Conservation (phyloP, 148 eudicot species). For the Spergularia bocconei region DNA sequence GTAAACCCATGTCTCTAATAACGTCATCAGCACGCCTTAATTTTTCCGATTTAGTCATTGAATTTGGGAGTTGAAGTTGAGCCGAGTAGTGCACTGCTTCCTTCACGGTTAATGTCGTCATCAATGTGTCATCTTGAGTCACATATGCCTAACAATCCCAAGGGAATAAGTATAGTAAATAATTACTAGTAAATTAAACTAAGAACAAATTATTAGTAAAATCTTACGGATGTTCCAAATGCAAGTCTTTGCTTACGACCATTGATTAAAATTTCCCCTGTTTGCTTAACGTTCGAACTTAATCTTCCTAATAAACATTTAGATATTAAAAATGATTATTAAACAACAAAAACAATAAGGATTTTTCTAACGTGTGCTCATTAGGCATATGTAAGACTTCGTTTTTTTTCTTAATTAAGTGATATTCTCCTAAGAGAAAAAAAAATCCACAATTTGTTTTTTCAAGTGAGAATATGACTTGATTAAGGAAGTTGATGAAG, state of each 20-base stretch:
- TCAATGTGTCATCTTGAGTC: conserved; percentile 67
- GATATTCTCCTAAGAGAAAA: too few species aligned
- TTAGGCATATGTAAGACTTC: too few species aligned
- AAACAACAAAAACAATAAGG: not conserved
- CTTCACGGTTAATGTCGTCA: conserved; percentile 54
- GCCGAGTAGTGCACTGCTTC: conserved; percentile 79
- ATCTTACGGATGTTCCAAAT: conserved; percentile 47
- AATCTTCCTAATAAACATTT: conserved; percentile 34
- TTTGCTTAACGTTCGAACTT: conserved; percentile 31
- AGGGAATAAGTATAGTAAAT: not conserved
- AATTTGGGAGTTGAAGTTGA: conserved; percentile 58
- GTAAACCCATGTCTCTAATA: conserved; percentile 71
- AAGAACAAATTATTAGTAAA: too few species aligned
- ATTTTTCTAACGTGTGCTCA: too few species aligned
- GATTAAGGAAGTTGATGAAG: too few species aligned
- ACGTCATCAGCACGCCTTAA: conserved; percentile 47
- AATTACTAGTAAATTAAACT: too few species aligned
- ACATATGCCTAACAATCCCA: conserved; percentile 55
- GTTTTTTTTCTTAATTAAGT: too few species aligned
- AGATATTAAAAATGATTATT: not conserved
- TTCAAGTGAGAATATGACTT: too few species aligned
- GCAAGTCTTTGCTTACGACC: conserved; percentile 45
- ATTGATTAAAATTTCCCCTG: conserved; percentile 46
- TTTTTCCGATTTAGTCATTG: conserved; percentile 53
- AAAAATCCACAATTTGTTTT: too few species aligned